Conservation (phyloP, 257 asterid genomes). For the Thymus quinquecostatus region DNA sequence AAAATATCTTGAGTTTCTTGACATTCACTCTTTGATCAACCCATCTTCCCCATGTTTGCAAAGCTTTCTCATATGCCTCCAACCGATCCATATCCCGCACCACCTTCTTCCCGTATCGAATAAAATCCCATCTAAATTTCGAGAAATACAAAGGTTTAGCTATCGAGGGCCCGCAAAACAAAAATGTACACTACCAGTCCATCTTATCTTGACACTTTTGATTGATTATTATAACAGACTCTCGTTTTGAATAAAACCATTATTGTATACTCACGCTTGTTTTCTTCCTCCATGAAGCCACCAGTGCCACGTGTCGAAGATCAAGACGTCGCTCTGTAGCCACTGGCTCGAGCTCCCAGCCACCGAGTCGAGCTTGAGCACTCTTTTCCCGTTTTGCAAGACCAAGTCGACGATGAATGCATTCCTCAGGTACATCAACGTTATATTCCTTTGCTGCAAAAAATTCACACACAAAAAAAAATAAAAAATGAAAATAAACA, state of each 20-base stretch:
- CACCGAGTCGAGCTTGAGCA: conserved; percentile 45
- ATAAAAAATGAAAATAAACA: no score
- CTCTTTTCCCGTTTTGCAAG: conserved; percentile 27
- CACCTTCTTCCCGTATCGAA: conserved; percentile 34
- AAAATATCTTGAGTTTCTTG: conserved; percentile 34
- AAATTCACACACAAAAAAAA: no score
- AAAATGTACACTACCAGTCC: no score
- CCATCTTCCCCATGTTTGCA: conserved; percentile 50
- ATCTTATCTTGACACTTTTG: no score
- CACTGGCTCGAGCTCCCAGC: conserved; percentile 32
- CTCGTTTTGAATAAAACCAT: no score
- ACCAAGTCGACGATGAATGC: conserved; percentile 44
- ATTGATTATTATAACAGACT: no score
- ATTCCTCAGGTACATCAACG: conserved; percentile 40
- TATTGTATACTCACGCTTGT: conserved; percentile 22
- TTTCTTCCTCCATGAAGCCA: conserved; percentile 33
- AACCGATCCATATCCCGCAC: conserved; percentile 39
- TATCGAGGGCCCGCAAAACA: no score
- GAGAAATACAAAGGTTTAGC: no score
- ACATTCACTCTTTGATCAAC: conserved; percentile 35
- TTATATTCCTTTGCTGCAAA: conserved; percentile 33
- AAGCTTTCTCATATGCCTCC: conserved; percentile 42
- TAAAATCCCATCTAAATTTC: conserved; percentile 46
- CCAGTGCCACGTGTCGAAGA: conserved; percentile 60
- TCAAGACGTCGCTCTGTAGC: conserved; percentile 41